Conservation (phyloP, 352 stramenopile genomes). For the Phytopythium litorale region DNA sequence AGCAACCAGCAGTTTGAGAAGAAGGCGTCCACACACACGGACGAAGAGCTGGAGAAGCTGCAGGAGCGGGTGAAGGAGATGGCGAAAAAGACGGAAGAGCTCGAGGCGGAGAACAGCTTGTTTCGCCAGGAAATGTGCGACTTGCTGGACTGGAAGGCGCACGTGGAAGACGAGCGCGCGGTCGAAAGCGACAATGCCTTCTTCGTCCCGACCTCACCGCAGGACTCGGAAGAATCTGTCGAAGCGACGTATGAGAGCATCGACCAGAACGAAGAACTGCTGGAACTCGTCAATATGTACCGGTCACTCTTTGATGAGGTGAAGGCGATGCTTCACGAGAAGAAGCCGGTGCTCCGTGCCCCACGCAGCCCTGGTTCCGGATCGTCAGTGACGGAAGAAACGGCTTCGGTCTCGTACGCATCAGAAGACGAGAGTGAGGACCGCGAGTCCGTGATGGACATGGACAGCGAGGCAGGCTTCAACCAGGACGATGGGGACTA, state of each 20-base stretch:
- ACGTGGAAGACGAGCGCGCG: background rate
- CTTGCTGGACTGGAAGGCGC: conserved; percentile 56
- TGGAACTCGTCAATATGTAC: conserved; percentile 67
- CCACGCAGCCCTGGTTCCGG: conserved; percentile 47
- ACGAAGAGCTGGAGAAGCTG: conserved; percentile 17
- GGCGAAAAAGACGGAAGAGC: conserved; percentile 31
- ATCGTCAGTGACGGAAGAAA: conserved; percentile 66
- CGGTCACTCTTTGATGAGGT: conserved; percentile 63
- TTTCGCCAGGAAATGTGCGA: conserved; percentile 67
- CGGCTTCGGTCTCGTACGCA: conserved; percentile 55
- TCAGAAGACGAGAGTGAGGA: conserved; percentile 49
- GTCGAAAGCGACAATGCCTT: background rate
- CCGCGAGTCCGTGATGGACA: conserved; percentile 25
- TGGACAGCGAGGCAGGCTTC: conserved; percentile 28
- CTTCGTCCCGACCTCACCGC: conserved; percentile 4
- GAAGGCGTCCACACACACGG: conserved; percentile 12
- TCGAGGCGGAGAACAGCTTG: conserved; percentile 65
- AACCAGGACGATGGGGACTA: conserved; percentile 29
- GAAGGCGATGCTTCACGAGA: conserved; percentile 47
- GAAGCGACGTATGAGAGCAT: conserved; percentile 7
- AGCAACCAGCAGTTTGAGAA: conserved; percentile 38
- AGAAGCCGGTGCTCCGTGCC: conserved; percentile 38
- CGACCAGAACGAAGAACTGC: conserved; percentile 37
- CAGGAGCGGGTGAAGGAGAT: conserved; percentile 47
- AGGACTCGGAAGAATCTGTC: conserved; percentile 13